These are phyloP conservation scores for Pulveroboletus sp. DNA, from an alignment of 768 basidiomycete genomes.

Conservation along the genomic window DNA sequence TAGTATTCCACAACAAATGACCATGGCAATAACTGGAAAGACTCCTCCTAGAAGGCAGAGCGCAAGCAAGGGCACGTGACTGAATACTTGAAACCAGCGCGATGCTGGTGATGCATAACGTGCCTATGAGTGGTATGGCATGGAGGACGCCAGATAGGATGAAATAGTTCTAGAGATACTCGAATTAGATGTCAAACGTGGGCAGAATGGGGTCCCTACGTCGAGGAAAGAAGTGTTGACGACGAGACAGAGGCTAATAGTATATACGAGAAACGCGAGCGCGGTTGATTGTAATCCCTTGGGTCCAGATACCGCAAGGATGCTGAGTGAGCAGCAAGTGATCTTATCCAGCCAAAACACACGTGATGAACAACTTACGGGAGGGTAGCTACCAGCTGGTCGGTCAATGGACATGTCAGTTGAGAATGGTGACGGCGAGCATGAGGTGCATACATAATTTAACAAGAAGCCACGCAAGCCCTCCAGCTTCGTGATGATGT, in stretches of 20 bases:
- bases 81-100: conserved; percentile 2
- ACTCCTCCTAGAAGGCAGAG: no score
- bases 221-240: conserved; percentile 5
- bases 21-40: no score
- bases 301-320: conserved; percentile 11
- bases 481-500: conserved; percentile 6
- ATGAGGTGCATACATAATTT: conserved; percentile 6
- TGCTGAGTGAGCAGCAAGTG: background rate
- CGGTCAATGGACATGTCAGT: background rate
- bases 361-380: conserved; percentile 9
- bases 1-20: no score
- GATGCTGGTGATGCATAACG: conserved; percentile 6
- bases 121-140: conserved; percentile 16
- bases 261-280: conserved; percentile 21
- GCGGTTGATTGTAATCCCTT: conserved; percentile 2
- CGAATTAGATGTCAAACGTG: background rate
- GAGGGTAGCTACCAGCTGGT: conserved; percentile 15
- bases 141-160: conserved; percentile 12
- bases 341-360: background rate
- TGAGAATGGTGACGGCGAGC: no score
- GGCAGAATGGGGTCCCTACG: background rate
- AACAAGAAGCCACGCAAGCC: conserved; percentile 14
- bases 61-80: conserved; percentile 1
- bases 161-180: conserved; percentile 1
- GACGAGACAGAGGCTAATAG: conserved; percentile 17